phyloP scores from a whole-genome alignment of 148 eudicot genomes.

The Suaeda aralocaspica region DNA sequence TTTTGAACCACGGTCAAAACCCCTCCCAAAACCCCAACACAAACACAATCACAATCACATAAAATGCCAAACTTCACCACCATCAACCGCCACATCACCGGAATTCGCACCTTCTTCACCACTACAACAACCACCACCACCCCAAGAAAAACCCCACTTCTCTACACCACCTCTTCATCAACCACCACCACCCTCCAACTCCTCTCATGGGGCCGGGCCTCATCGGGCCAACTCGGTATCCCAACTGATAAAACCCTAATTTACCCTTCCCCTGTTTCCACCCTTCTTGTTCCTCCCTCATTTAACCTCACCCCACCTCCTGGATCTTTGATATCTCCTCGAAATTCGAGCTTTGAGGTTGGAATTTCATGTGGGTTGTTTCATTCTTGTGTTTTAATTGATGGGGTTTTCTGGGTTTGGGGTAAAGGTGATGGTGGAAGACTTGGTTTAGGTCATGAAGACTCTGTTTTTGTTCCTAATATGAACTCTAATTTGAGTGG shows the following conservation, averaged over 20 bases:
- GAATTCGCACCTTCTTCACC: constrained; percentile 23
- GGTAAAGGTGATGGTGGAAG: constrained; percentile 98
- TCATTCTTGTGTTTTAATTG: constrained; percentile 62
- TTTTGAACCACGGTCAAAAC: too few species aligned
- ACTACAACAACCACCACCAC: constrained; percentile 19
- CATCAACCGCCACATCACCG: constrained; percentile 24
- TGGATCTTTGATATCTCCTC: constrained; percentile 20
- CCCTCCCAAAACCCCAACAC: constrained; percentile 7
- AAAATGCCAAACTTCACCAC: constrained; percentile 18
- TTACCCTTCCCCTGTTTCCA: constrained; percentile 54
- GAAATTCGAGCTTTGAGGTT: constrained; percentile 26
- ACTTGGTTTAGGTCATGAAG: constrained; percentile 72
- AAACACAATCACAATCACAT: not conserved
- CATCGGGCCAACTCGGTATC: constrained; percentile 85
- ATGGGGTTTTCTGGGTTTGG: constrained; percentile 80
- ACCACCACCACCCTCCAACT: constrained; percentile 39
- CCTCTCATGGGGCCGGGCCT: constrained; percentile 82
- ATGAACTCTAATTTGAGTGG: constrained; percentile 42
- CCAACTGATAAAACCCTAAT: constrained; percentile 48
- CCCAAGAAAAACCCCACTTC: constrained; percentile 31
- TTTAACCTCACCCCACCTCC: constrained; percentile 44
- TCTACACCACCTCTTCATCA: constrained; percentile 10
- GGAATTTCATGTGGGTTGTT: constrained; percentile 83
- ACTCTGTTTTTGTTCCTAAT: constrained; percentile 45
- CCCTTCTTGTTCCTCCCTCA: constrained; percentile 48